A percentile compares a stretch with the other conserved stretches of the same genome.
Conservation (phyloP, 2,329 filamentous ascomycete genomes). For the Epichloe bromicola region DNA sequence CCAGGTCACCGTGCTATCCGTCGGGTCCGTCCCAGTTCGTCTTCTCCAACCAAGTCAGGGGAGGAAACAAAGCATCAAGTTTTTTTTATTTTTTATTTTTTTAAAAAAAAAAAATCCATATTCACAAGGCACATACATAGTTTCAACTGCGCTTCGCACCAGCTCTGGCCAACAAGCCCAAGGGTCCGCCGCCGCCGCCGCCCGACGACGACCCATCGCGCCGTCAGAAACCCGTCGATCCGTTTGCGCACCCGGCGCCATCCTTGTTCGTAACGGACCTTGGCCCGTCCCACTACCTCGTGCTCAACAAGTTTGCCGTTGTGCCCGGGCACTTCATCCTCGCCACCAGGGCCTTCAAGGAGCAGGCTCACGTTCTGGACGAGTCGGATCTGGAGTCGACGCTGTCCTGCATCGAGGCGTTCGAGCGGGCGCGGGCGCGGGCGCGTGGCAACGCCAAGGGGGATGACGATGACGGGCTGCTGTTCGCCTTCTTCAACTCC, state of each 20-base stretch:
- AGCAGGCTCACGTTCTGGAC: constrained; percentile 53
- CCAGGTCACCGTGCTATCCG: constrained; percentile 34
- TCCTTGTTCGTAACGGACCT: constrained; percentile 40
- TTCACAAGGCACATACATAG: constrained; percentile 22
- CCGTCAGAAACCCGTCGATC: constrained; percentile 37
- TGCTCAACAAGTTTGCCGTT: constrained; percentile 65
- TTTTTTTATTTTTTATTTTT: too few relatives aligned
- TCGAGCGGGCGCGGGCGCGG: constrained; percentile 18
- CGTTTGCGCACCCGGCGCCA: constrained; percentile 48
- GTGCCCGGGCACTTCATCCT: constrained; percentile 62
- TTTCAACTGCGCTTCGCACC: constrained; percentile 64
- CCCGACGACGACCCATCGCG: constrained; percentile 13
- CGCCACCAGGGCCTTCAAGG: constrained; percentile 47
- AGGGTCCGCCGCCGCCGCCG: constrained; percentile 22
- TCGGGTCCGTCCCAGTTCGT: constrained; percentile 31
- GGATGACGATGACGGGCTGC: constrained; percentile 24
- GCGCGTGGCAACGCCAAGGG: neutral
- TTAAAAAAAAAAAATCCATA: neutral
- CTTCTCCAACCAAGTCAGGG: neutral
- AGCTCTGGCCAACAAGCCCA: constrained; percentile 54
- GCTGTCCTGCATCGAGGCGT: constrained; percentile 47
- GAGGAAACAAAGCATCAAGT: neutral
- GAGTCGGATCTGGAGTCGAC: constrained; percentile 46
- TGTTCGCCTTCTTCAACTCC: constrained; percentile 60
- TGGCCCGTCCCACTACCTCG: constrained; percentile 44